Base-by-base conservation (phyloP, 768 basidiomycete species). In the Arthromyces matolae region DNA sequence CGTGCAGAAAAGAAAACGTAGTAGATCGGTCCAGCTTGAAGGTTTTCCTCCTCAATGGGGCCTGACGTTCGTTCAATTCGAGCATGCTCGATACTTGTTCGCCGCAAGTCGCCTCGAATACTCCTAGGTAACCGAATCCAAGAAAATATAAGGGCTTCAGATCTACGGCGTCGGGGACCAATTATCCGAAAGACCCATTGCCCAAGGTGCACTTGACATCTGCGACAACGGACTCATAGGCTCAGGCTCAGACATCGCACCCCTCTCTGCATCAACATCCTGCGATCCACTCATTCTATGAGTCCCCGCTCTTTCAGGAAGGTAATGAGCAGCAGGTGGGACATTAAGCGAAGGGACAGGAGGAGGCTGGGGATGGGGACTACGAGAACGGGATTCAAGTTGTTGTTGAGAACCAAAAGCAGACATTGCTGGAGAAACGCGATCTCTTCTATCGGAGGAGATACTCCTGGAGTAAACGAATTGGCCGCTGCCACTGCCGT, bases 381-480 rank as follows among this genome's bases (percentile, higher is more conserved):
- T 43, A 38, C 52, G 53, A 31, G 50, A 13, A 27, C 55, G 37
- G 13, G 45, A 39, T 18, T n/a, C n/a, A n/a, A n/a, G n/a, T 33
- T 33, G 32, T 10, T n/a, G n/a, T n/a, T 22, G 32, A 27, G 49
- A 43, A 13, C 78, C 77, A 56, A 82, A 78, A 0, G 75, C 76
- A 0, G 79, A 80, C 38, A 76, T 50, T 0, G 76, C 69, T 25
- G 80, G 80, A 2, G 80, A 80, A 28, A 46, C 51, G 16, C 63
- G 64, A 38, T 62, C 66, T 20, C 77, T 72, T n/a, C 74, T 76
- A 50, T 79, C 76, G 0, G 76, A 77, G 0, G 79, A 76, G 40
- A 84, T 62, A 42, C 82, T 84, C 18, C 71, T 72, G 1, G 78
- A 74, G 45, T 74, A 73, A 0, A 72, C 57, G 23, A 80, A n/a